A percentile compares a stretch with the other conserved stretches of the same genome.
Evolutionary conservation across 2,329 filamentous ascomycete species (phyloP).

Genomic region (Colletotrichum tamarilloi): DNA sequence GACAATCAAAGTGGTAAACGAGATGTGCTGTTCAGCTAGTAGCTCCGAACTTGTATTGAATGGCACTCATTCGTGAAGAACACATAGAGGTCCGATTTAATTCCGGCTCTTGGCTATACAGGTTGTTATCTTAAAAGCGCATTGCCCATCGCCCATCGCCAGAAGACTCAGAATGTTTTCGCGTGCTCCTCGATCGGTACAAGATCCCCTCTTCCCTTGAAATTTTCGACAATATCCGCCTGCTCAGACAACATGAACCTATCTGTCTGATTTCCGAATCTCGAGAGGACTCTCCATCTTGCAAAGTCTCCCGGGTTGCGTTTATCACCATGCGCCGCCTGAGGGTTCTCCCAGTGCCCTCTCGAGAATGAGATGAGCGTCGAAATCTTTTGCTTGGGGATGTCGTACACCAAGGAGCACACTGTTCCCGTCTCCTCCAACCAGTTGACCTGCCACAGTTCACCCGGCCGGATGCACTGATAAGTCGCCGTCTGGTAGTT

Average conservation of each 20-base stretch:
- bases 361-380: conserved; percentile 65
- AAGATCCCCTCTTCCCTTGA: conserved; percentile 60
- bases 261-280: conserved; percentile 61
- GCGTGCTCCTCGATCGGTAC: conserved; percentile 54
- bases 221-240: conserved; percentile 60
- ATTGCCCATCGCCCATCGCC: not conserved
- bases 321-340: conserved; percentile 67
- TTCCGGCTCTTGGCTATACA: not conserved
- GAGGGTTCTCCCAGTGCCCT: conserved; percentile 64
- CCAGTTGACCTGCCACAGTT: conserved; percentile 71
- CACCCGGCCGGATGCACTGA: conserved; percentile 67
- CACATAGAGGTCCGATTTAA: not conserved
- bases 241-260: conserved; percentile 65
- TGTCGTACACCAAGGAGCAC: conserved; percentile 66
- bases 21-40: too few relatives aligned
- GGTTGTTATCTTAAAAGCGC: not conserved
- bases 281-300: conserved; percentile 61
- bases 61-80: not conserved
- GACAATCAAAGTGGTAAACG: too few relatives aligned
- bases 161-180: conserved; percentile 5
- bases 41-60: not conserved
- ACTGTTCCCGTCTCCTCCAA: conserved; percentile 70
- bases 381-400: conserved; percentile 58
- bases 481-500: conserved; percentile 66
- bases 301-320: conserved; percentile 60